Base-by-base conservation (phyloP, 345 rosid genomes). In the Dimocarpus longan region DNA sequence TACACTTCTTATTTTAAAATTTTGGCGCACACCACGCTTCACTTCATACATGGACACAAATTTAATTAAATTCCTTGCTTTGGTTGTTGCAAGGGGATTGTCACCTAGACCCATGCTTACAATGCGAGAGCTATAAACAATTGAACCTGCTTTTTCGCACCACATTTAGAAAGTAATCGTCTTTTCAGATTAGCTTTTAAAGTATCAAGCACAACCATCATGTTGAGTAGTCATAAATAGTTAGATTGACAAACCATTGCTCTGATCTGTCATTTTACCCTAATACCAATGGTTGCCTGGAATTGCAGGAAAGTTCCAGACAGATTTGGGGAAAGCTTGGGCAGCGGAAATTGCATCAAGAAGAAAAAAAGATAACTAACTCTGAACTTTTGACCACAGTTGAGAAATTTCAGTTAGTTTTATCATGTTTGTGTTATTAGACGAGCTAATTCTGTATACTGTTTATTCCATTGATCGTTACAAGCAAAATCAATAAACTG, bases 301-400 rank as follows among this genome's bases (percentile, higher is more conserved):
- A 64, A 78, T 48, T 89, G 74, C 94, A 94, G 94, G 97, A 57
- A 94, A 89, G 82, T 89, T 94, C 71, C 98, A 90, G 87, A 94
- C 97, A 4, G 93, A 94, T 13, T 76, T 94, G 65, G 97, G 98
- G 72, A 93, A 91, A 82, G 94, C 97, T 70, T 94, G 97, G 97
- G 98, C 98, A 1, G 77, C 32, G 10, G 97, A 94, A 85, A 87
- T 94, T 70, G 93, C 84, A 74, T 90, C 93, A 26, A 93, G 98
- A 83, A 91, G 93, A 81, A 87, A 81, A 80, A 83, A 79, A 60
- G 80, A 69, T 22, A 81, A 82, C 19, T 76, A 81, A 78, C 60
- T 64, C 75, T 5, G 1, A 59, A 10, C 64, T 59, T 21, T 19
- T 59, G 64, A 59, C 64, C 28, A 6, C 52, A 65, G 2, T 19